Conservation (phyloP, 2,329 filamentous ascomycete genomes). For the Juglanconis sp. region DNA sequence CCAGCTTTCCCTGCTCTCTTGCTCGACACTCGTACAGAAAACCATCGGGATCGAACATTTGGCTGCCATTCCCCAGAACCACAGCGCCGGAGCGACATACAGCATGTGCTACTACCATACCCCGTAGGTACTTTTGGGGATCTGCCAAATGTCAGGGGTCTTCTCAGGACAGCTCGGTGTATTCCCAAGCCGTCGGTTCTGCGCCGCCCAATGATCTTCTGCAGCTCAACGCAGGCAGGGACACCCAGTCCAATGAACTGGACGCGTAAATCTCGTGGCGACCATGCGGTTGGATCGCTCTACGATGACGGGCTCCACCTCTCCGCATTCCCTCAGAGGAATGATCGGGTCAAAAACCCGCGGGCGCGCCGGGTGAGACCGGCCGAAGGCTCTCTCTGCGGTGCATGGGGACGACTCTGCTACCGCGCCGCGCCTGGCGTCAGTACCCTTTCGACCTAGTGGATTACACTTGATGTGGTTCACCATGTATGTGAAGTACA, state of each 20-base stretch:
- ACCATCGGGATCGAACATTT: not conserved
- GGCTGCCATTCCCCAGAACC: not conserved
- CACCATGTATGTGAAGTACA: no score
- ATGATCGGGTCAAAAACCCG: not conserved
- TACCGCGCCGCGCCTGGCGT: no score
- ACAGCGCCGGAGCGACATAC: not conserved
- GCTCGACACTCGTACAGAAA: not conserved
- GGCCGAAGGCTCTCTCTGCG: no score
- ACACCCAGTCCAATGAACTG: not conserved
- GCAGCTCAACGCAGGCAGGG: not conserved
- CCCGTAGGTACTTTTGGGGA: not conserved
- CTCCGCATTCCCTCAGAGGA: not conserved
- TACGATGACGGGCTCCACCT: not conserved
- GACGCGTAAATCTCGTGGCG: not conserved
- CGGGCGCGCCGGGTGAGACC: not conserved
- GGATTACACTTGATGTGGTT: no score
- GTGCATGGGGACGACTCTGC: no score
- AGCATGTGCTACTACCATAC: conserved; percentile 1
- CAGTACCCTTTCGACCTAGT: no score
- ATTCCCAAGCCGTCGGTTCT: not conserved
- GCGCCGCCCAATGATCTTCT: conserved; percentile 1
- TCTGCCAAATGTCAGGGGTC: not conserved
- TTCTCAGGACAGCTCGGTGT: not conserved
- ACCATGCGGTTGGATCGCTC: not conserved
- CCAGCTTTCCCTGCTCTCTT: not conserved